Conservation (phyloP, 169 alveolate genomes). For the Cryptosporidium muris region DNA sequence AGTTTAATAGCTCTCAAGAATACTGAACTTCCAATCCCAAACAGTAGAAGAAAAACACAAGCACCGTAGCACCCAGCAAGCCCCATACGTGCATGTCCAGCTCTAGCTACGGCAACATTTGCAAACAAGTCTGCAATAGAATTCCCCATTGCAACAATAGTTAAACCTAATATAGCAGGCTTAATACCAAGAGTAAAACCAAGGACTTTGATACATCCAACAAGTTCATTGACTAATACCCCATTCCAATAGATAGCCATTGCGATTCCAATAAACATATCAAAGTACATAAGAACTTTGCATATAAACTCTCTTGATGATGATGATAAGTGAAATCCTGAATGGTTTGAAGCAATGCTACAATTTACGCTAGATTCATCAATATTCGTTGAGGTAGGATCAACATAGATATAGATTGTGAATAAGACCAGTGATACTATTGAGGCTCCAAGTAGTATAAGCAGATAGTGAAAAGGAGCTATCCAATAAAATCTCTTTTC, state of each 20-base stretch:
- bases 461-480: conserved; percentile 13
- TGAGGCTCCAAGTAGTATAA: conserved; percentile 36
- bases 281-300: conserved; percentile 47
- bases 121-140: conserved; percentile 70
- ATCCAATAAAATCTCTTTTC: conserved; percentile 44
- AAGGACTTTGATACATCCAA: conserved; percentile 50
- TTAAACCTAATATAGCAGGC: conserved; percentile 61
- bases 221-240: conserved; percentile 60
- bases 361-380: not conserved
- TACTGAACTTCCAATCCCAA: conserved; percentile 66
- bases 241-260: conserved; percentile 71
- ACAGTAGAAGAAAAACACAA: conserved; percentile 42
- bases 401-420: conserved; percentile 9
- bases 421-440: conserved; percentile 33
- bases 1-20: conserved; percentile 53
- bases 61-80: conserved; percentile 71
- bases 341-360: not conserved
- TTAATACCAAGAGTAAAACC: conserved; percentile 66
- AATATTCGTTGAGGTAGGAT: not conserved
- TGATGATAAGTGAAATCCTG: not conserved
- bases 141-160: conserved; percentile 69
- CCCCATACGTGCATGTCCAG: conserved; percentile 71
- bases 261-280: conserved; percentile 49
- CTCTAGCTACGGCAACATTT: conserved; percentile 68
- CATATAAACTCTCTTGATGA: conserved; percentile 1